These are phyloP conservation scores for Fistulifera pelliculosa DNA, from an alignment of 108 stramenopile genomes.

Conservation along the genomic window DNA sequence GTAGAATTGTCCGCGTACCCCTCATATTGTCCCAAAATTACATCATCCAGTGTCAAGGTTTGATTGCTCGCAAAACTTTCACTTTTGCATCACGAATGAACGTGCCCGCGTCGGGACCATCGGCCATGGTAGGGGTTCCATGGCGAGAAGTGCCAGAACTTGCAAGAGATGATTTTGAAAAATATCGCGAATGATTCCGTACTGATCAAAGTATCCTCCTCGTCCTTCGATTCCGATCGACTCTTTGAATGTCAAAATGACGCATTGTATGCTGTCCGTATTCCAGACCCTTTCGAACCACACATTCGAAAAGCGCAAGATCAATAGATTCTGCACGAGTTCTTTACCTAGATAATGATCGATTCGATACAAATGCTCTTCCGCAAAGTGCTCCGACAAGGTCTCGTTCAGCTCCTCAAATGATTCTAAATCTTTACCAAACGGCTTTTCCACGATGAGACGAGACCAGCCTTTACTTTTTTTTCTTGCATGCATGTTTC, in stretches of 20 bases:
- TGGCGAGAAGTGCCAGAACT: conserved; percentile 73
- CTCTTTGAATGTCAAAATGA: conserved; percentile 84
- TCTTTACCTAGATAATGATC: conserved; percentile 99
- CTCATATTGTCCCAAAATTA: conserved; percentile 92
- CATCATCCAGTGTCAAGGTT: conserved; percentile 72
- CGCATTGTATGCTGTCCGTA: conserved; percentile 48
- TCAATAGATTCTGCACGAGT: conserved; percentile 93
- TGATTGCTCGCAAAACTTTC: conserved; percentile 74
- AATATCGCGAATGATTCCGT: conserved; percentile 90
- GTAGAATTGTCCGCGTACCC: conserved; percentile 84
- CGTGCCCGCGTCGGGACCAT: conserved; percentile 64
- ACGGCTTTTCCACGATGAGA: conserved; percentile 97
- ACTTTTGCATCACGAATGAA: conserved; percentile 94
- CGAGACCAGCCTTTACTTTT: conserved; percentile 79
- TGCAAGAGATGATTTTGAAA: conserved; percentile 94
- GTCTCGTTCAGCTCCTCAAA: conserved; percentile 62
- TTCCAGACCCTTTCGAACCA: conserved; percentile 91
- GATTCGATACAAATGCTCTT: conserved; percentile 90
- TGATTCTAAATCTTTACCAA: conserved; percentile 87
- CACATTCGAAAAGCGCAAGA: conserved; percentile 86
- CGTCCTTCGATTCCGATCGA: conserved; percentile 84
- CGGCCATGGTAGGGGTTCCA: conserved; percentile 71
- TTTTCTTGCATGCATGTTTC: conserved; percentile 50
- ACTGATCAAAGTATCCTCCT: conserved; percentile 64
- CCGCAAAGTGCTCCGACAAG: conserved; percentile 65